phyloP scores from a whole-genome alignment of 1,284 basidiomycete genomes.

The Malassezia caprae region DNA sequence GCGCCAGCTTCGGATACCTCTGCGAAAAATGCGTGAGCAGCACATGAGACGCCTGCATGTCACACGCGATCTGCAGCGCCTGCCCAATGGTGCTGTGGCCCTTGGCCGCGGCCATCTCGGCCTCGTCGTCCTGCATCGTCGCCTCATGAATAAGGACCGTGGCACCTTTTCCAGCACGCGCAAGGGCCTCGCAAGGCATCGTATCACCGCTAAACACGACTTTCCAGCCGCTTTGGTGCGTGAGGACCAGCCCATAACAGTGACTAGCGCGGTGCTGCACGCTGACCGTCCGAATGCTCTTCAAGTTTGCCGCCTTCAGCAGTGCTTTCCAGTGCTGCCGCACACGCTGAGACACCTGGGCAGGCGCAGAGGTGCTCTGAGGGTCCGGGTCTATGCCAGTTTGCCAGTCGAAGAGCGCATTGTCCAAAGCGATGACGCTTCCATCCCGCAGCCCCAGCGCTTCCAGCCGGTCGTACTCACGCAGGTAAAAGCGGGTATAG shows the following conservation, averaged over 20 bases:
- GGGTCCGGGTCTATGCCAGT: conserved; percentile 24
- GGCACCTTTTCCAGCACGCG: conserved; percentile 59
- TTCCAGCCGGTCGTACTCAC: conserved; percentile 60
- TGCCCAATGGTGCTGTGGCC: conserved; percentile 82
- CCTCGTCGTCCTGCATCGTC: conserved; percentile 64
- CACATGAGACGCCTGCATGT: conserved; percentile 68
- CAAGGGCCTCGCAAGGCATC: conserved; percentile 62
- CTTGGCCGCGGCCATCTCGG: conserved; percentile 61
- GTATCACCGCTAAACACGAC: conserved; percentile 71
- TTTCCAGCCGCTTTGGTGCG: conserved; percentile 50
- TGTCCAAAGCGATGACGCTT: conserved; percentile 49
- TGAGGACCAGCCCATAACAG: conserved; percentile 29
- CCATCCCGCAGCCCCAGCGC: conserved; percentile 57
- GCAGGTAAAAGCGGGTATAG: conserved; percentile 57
- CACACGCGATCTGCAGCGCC: conserved; percentile 64
- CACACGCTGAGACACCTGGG: background rate
- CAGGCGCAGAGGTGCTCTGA: background rate
- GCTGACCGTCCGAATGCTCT: conserved; percentile 18
- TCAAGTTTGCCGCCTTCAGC: background rate
- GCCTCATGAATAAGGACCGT: conserved; percentile 88
- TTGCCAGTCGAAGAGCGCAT: conserved; percentile 25
- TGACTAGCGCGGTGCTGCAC: conserved; percentile 20
- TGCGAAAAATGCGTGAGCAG: conserved; percentile 91
- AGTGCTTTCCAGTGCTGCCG: background rate
- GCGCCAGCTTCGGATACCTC: conserved; percentile 77